Conservation (phyloP, 805 yeast genomes). For the Metschnikowia lachancei region DNA sequence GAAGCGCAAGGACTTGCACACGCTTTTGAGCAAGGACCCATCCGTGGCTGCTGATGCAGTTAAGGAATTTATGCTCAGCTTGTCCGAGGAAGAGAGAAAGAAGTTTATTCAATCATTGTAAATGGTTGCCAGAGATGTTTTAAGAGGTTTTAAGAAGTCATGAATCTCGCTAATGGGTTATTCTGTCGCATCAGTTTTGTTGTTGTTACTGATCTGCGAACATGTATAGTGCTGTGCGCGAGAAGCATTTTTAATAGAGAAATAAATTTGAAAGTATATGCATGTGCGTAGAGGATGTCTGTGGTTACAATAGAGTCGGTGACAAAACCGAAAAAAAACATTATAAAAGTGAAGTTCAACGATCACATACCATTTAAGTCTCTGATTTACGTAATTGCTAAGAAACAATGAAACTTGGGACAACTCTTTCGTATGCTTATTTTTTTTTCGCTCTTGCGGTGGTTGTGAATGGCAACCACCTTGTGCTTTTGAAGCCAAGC, state of each 20-base stretch:
- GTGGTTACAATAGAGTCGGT: conserved; percentile 3
- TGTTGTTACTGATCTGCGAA: conserved; percentile 7
- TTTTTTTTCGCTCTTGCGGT: conserved; percentile 3
- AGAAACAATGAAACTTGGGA: conserved; percentile 8
- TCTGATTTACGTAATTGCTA: neutral
- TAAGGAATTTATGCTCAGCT: conserved; percentile 34
- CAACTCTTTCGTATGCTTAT: conserved; percentile 1
- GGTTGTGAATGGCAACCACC: conserved; percentile 27
- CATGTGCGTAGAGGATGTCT: conserved; percentile 3
- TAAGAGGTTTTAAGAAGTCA: conserved; percentile 1
- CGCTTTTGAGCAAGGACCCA: conserved; percentile 41
- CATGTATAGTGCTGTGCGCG: neutral
- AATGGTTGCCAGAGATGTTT: neutral
- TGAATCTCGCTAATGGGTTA: neutral
- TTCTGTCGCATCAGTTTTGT: conserved; percentile 8
- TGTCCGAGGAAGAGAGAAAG: conserved; percentile 37
- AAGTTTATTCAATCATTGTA: conserved; percentile 24
- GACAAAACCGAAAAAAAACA: neutral
- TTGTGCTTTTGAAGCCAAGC: conserved; percentile 52
- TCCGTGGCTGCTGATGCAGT: conserved; percentile 30
- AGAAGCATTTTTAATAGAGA: conserved; percentile 4
- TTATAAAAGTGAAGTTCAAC: neutral
- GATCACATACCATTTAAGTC: neutral
- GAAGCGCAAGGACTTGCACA: conserved; percentile 62
- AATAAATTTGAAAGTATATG: conserved; percentile 7